Conservation (phyloP, 2,329 filamentous ascomycete species). For the Elsinoe batatas region DNA sequence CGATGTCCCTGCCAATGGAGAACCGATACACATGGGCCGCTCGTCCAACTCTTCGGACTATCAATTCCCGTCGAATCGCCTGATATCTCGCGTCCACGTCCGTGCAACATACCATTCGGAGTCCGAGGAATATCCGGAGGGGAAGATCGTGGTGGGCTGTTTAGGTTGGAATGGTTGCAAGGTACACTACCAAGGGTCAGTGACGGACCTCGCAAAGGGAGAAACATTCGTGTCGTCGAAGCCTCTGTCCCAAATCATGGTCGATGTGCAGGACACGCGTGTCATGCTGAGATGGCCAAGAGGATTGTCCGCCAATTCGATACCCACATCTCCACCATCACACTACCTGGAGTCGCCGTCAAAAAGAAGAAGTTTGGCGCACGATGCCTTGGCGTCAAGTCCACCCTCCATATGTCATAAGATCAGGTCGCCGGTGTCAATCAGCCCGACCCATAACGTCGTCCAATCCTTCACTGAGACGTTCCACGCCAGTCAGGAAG, state of each 20-base stretch:
- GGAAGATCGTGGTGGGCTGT: slow-evolving; percentile 80
- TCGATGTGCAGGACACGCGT: slow-evolving; percentile 87
- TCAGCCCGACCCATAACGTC: slow-evolving; percentile 45
- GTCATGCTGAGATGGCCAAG: slow-evolving; percentile 84
- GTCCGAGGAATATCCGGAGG: slow-evolving; percentile 55
- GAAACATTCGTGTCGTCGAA: slow-evolving; percentile 87
- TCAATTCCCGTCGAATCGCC: slow-evolving; percentile 81
- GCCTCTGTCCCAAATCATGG: slow-evolving; percentile 79
- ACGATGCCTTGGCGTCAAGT: slow-evolving; percentile 45
- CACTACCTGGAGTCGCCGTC: slow-evolving; percentile 46
- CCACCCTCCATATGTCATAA: slow-evolving; percentile 52
- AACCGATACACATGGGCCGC: slow-evolving; percentile 75
- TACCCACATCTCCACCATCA: slow-evolving; percentile 42
- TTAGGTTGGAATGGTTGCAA: slow-evolving; percentile 93
- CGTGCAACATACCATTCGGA: slow-evolving; percentile 74
- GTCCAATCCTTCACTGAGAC: slow-evolving; percentile 26
- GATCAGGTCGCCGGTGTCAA: slow-evolving; percentile 69
- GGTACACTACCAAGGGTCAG: slow-evolving; percentile 79
- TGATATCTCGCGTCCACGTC: slow-evolving; percentile 89
- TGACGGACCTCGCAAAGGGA: slow-evolving; percentile 77
- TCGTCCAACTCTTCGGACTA: slow-evolving; percentile 94
- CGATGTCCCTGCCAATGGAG: slow-evolving; percentile 70
- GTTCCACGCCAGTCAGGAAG: slow-evolving; percentile 34
- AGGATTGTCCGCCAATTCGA: slow-evolving; percentile 45
- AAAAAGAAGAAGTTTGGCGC: slow-evolving; percentile 40